Percentiles rank a stretch among this genome's conserved stretches.
phyloP scores from a whole-genome alignment of 2,329 filamentous ascomycete genomes.

The Aspergillus fijiensis region DNA sequence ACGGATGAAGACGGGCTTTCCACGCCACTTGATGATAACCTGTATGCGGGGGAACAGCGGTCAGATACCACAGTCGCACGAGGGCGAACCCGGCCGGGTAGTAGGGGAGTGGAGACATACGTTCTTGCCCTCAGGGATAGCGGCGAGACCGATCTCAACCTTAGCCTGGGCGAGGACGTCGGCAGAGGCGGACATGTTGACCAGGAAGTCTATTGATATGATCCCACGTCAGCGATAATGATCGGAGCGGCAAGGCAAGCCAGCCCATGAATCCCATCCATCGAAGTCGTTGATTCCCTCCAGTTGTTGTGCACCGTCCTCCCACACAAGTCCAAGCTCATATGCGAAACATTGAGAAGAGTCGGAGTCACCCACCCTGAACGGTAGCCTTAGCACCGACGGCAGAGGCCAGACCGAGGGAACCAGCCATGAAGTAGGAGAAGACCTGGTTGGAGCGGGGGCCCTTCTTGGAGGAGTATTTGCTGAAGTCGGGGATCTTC shows the following conservation, averaged over 20 bases:
- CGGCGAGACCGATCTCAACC: slow-evolving; percentile 90
- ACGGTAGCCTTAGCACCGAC: slow-evolving; percentile 97
- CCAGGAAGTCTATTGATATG: slow-evolving; percentile 78
- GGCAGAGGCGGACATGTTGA: slow-evolving; percentile 99
- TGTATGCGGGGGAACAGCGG: slow-evolving; percentile 39
- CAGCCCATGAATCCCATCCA: slow-evolving; percentile 6
- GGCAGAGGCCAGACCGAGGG: slow-evolving; percentile 86
- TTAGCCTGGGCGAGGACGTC: slow-evolving; percentile 99
- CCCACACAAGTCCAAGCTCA: not conserved
- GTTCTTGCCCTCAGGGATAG: slow-evolving; percentile 99
- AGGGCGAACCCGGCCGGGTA: not conserved
- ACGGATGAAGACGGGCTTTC: slow-evolving; percentile 99
- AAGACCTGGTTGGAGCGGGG: slow-evolving; percentile 80
- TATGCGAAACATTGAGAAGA: slow-evolving; percentile 1
- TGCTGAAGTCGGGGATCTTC: slow-evolving; percentile 84
- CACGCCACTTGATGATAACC: slow-evolving; percentile 99
- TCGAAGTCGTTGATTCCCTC: not conserved
- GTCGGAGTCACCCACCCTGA: slow-evolving; percentile 68
- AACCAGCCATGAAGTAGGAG: slow-evolving; percentile 97
- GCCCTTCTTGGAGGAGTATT: slow-evolving; percentile 73
- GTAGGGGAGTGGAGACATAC: slow-evolving; percentile 54
- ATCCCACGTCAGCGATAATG: slow-evolving; percentile 27
- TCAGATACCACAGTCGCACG: slow-evolving; percentile 8
- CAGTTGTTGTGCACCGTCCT: slow-evolving; percentile 1
- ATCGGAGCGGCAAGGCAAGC: slow-evolving; percentile 5